A percentile compares a stretch with the other conserved stretches of the same genome.
Evolutionary conservation across 2,329 filamentous ascomycete genomes (phyloP).

Genomic region (Curvularia sp.): DNA sequence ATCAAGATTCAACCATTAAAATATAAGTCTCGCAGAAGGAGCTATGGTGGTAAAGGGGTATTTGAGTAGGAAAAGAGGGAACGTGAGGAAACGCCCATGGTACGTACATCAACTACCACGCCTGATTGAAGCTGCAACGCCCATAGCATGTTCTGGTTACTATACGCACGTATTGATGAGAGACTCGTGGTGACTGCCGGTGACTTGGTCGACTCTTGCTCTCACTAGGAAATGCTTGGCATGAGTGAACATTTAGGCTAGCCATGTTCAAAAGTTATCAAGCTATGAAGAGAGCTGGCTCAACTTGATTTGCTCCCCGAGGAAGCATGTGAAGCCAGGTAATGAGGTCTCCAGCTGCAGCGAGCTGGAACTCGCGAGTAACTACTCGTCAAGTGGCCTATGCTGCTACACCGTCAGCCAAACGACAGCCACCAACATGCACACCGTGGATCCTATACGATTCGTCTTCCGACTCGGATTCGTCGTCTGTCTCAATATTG

Average conservation of each 20-base stretch:
- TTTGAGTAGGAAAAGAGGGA: conserved; percentile 20
- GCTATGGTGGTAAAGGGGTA: conserved; percentile 20
- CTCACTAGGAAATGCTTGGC: neutral
- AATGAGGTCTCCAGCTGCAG: neutral
- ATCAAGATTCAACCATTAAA: neutral
- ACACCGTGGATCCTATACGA: conserved; percentile 32
- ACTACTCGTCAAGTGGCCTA: conserved; percentile 9
- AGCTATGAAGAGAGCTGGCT: neutral
- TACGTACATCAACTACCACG: neutral
- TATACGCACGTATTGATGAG: neutral
- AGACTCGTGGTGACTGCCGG: neutral
- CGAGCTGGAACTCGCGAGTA: neutral
- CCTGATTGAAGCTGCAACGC: neutral
- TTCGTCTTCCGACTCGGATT: conserved; percentile 39
- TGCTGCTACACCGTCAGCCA: conserved; percentile 31
- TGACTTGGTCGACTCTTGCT: neutral
- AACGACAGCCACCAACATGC: conserved; percentile 28
- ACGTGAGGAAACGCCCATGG: conserved; percentile 5
- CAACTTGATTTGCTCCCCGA: neutral
- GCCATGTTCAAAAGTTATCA: neutral
- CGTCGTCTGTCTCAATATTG: conserved; percentile 35
- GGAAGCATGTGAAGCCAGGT: neutral
- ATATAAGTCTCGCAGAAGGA: neutral
- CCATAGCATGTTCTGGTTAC: neutral
- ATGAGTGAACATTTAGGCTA: no score